A percentile compares a stretch with the other conserved stretches of the same genome.
These are phyloP conservation scores for Parasarocladium wereldwijsianum DNA, from an alignment of 2,329 filamentous ascomycete species.

Conservation along the genomic window DNA sequence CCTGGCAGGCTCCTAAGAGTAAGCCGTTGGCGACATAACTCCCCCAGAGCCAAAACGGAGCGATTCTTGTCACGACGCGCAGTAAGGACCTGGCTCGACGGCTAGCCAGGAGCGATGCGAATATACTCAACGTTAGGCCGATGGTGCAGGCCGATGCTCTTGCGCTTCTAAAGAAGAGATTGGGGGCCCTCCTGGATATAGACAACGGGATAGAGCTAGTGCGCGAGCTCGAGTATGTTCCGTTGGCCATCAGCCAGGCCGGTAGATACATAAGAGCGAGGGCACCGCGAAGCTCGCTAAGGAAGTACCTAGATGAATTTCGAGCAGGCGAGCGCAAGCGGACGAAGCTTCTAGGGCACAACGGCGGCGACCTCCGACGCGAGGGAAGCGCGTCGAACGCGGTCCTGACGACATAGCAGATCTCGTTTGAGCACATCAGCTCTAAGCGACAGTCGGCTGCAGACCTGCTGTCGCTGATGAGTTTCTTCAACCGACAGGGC, in stretches of 20 bases:
- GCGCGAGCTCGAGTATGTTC: conserved; percentile 14
- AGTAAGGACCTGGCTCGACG: conserved; percentile 9
- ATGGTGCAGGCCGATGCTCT: conserved; percentile 13
- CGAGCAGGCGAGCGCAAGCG: conserved; percentile 8
- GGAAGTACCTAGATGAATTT: conserved; percentile 23
- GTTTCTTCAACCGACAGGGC: conserved; percentile 26
- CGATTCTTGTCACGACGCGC: conserved; percentile 15
- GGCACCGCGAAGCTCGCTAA: conserved; percentile 13
- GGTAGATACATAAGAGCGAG: conserved; percentile 16
- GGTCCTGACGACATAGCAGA: no score
- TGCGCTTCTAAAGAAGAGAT: conserved; percentile 15
- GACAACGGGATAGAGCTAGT: conserved; percentile 11
- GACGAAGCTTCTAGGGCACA: no score
- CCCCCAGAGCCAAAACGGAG: conserved; percentile 14
- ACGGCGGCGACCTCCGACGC: no score
- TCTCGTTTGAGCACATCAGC: conserved; percentile 20
- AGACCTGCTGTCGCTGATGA: conserved; percentile 28
- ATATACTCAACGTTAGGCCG: conserved; percentile 13
- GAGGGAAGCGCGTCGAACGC: no score
- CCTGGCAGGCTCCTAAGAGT: no score
- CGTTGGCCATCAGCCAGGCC: conserved; percentile 20
- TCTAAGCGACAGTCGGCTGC: conserved; percentile 17
- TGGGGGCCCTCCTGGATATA: conserved; percentile 7
- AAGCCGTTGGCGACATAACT: conserved; percentile 12
- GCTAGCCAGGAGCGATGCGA: conserved; percentile 8